Evolutionary conservation across 139 green algal species (phyloP).

Genomic region (Diplosphaera chodatii): DNA sequence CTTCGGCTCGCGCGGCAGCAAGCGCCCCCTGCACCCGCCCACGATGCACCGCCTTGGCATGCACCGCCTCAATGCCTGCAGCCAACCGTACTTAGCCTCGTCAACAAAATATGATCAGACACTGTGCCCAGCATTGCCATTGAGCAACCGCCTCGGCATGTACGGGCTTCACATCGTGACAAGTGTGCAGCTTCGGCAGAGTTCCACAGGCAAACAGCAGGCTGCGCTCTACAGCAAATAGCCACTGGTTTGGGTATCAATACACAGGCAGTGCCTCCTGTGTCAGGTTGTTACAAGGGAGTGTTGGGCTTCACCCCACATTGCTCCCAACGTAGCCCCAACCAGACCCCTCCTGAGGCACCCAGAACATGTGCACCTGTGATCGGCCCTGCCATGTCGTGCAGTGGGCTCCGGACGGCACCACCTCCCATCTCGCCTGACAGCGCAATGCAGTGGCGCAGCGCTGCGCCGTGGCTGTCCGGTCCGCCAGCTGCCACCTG

Average conservation of each 20-base stretch:
- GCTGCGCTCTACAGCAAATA: too few species aligned
- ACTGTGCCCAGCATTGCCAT: neutral
- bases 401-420: neutral
- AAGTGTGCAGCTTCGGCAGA: too few species aligned
- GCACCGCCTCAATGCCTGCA: neutral
- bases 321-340: too few species aligned
- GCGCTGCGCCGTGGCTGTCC: neutral
- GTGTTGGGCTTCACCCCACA: too few species aligned
- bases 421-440: neutral
- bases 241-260: too few species aligned
- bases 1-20: neutral
- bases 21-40: neutral
- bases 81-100: neutral
- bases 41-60: neutral
- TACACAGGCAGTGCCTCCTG: too few species aligned
- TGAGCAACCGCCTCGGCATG: too few species aligned
- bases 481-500: conserved; percentile 2
- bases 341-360: too few species aligned
- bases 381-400: neutral
- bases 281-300: too few species aligned
- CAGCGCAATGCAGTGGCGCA: neutral
- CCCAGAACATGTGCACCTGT: too few species aligned
- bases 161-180: too few species aligned
- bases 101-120: neutral
- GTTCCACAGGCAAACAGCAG: too few species aligned